These are phyloP conservation scores for Helicocarpus griseus DNA, from an alignment of 2,329 filamentous ascomycete genomes.

Conservation along the genomic window DNA sequence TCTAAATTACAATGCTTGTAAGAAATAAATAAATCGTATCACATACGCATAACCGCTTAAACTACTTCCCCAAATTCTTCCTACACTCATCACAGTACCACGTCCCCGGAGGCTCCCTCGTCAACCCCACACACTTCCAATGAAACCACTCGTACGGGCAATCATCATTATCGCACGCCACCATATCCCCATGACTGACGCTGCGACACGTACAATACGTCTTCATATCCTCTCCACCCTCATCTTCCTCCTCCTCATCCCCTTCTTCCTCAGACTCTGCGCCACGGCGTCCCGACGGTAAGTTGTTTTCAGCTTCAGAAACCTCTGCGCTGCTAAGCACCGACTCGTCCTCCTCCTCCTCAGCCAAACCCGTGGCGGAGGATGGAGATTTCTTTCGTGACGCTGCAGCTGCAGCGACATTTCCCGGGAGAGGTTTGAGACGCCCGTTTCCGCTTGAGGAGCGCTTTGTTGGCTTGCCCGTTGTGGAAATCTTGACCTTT, in stretches of 20 bases:
- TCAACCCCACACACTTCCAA: conserved; percentile 53
- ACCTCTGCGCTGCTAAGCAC: conserved; percentile 42
- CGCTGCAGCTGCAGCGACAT: conserved; percentile 6
- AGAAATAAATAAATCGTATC: background rate
- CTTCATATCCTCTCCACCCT: conserved; percentile 48
- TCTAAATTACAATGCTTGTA: background rate
- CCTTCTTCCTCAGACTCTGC: conserved; percentile 30
- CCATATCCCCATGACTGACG: conserved; percentile 58
- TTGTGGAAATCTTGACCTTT: conserved; percentile 25
- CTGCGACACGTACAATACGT: conserved; percentile 58
- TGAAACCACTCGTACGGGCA: conserved; percentile 61
- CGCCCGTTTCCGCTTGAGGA: conserved; percentile 32
- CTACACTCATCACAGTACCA: conserved; percentile 49
- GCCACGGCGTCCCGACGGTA: conserved; percentile 14
- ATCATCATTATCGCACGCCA: conserved; percentile 56
- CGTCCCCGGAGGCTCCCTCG: conserved; percentile 48
- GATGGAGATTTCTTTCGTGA: conserved; percentile 34
- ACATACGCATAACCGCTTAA: background rate
- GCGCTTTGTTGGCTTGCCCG: conserved; percentile 32
- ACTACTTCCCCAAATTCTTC: conserved; percentile 28
- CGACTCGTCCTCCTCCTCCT: conserved; percentile 45
- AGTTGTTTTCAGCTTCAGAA: conserved; percentile 37
- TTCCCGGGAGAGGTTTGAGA: conserved; percentile 20
- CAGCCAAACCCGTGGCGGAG: conserved; percentile 24
- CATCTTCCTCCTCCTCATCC: conserved; percentile 41